These are phyloP conservation scores for Tubosaeta sp. DNA, from an alignment of 768 basidiomycete species.

Conservation along the genomic window DNA sequence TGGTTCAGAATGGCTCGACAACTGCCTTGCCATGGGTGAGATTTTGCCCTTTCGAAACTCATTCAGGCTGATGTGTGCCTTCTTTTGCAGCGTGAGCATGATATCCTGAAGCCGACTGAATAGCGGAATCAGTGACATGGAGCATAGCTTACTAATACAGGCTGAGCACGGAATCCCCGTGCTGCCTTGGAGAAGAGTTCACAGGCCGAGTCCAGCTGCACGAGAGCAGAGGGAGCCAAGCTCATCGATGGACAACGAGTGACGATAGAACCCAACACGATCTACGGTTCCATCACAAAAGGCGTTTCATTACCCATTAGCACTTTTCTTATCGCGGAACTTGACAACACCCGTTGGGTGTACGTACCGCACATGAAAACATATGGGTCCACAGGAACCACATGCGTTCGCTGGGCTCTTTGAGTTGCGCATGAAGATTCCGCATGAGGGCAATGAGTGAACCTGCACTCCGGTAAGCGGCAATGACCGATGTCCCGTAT, in stretches of 20 bases:
- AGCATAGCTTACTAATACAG: conserved; percentile 51
- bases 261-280: conserved; percentile 70
- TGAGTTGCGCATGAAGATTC: conserved; percentile 60
- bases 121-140: not conserved
- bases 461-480: conserved; percentile 69
- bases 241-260: conserved; percentile 79
- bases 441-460: conserved; percentile 68
- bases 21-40: conserved; percentile 37
- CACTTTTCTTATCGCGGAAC: conserved; percentile 8
- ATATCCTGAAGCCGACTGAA: conserved; percentile 42
- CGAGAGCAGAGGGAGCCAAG: conserved; percentile 67
- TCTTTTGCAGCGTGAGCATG: conserved; percentile 60
- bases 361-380: conserved; percentile 61
- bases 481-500: conserved; percentile 69
- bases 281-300: conserved; percentile 30
- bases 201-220: conserved; percentile 71
- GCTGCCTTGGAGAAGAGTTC: conserved; percentile 71
- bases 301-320: conserved; percentile 13
- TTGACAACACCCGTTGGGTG: not conserved
- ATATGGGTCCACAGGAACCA: conserved; percentile 51
- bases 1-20: conserved; percentile 37
- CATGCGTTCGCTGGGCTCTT: conserved; percentile 58
- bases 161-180: conserved; percentile 56
- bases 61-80: conserved; percentile 60
- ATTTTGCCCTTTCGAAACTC: conserved; percentile 59